These are phyloP conservation scores for Pseudogymnoascus sp. DNA, from an alignment of 2,329 filamentous ascomycete species.

Conservation along the genomic window DNA sequence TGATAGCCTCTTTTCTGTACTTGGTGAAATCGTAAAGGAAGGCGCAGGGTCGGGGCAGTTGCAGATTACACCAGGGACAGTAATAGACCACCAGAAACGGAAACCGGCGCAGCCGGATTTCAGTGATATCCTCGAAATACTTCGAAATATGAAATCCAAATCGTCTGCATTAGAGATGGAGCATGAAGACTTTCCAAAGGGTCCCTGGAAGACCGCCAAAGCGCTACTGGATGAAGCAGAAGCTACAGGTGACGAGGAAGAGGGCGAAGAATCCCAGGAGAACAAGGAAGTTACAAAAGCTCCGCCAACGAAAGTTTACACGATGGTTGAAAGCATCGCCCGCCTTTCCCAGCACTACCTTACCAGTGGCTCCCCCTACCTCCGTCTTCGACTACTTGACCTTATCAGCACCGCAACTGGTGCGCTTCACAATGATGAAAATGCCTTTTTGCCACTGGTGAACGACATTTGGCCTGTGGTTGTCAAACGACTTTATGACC, in stretches of 20 bases:
- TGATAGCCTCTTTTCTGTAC: conserved; percentile 72
- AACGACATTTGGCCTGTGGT: conserved; percentile 88
- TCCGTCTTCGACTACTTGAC: conserved; percentile 70
- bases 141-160: conserved; percentile 52
- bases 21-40: conserved; percentile 77
- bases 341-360: conserved; percentile 83
- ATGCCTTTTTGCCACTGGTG: conserved; percentile 78
- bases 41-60: conserved; percentile 53
- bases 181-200: conserved; percentile 24
- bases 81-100: conserved; percentile 32
- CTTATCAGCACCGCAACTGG: conserved; percentile 66
- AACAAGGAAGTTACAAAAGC: conserved; percentile 43
- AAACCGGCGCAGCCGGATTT: conserved; percentile 29
- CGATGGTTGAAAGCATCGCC: conserved; percentile 73
- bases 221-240: conserved; percentile 29
- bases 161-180: conserved; percentile 14
- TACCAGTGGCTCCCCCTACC: conserved; percentile 69
- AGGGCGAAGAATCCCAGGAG: conserved; percentile 29
- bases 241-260: conserved; percentile 26
- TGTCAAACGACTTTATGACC: conserved; percentile 55
- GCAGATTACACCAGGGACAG: conserved; percentile 24
- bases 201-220: conserved; percentile 29
- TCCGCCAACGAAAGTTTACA: conserved; percentile 69
- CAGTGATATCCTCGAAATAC: conserved; percentile 43
- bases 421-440: conserved; percentile 66